A percentile compares a stretch with the other conserved stretches of the same genome.
Evolutionary conservation across 2,329 filamentous ascomycete genomes (phyloP).

Genomic region (Immersiporthe knoxdaviesiana): DNA sequence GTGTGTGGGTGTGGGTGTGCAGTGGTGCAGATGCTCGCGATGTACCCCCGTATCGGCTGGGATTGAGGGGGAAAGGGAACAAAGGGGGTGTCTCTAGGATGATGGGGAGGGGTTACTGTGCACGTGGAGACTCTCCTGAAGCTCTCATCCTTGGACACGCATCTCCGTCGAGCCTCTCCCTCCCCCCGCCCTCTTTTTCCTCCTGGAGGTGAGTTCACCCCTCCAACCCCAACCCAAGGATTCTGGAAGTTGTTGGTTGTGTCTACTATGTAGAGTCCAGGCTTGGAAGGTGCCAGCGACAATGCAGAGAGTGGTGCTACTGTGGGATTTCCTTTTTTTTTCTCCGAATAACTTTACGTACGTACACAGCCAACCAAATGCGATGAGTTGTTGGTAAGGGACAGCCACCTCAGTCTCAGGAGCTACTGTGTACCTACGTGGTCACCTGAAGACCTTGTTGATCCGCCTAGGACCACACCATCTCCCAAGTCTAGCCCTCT

Average conservation of each 20-base stretch:
- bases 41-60: conserved; percentile 3
- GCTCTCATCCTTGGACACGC: conserved; percentile 4
- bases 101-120: conserved; percentile 1
- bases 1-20: not conserved
- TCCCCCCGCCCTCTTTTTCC: not conserved
- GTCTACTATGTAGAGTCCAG: not conserved
- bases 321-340: not conserved
- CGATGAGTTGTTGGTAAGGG: not conserved
- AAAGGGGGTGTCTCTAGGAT: not conserved
- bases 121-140: conserved; percentile 14
- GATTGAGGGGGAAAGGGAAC: not conserved
- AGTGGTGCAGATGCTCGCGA: not conserved
- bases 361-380: not conserved
- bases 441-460: conserved; percentile 16
- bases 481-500: conserved; percentile 10
- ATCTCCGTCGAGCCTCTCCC: conserved; percentile 3
- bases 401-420: not conserved
- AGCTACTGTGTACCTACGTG: conserved; percentile 16
- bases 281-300: conserved; percentile 15
- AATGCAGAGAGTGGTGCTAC: not conserved
- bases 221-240: conserved; percentile 4
- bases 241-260: not conserved
- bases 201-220: not conserved
- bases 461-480: conserved; percentile 7
- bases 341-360: not conserved